These are phyloP conservation scores for Cyberlindnera nakhonratchasimensis DNA, from an alignment of 805 yeast species.

Conservation along the genomic window DNA sequence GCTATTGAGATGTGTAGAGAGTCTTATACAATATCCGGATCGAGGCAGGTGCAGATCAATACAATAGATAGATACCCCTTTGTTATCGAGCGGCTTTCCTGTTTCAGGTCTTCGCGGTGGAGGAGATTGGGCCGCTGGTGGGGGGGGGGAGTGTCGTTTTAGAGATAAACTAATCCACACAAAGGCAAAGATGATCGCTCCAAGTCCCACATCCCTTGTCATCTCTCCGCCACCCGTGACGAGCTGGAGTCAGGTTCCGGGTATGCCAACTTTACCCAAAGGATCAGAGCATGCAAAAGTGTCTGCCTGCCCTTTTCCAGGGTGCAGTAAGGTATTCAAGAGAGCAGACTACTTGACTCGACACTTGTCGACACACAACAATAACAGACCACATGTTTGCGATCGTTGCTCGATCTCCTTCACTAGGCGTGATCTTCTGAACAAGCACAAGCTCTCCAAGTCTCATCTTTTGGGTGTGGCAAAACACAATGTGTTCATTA, in stretches of 20 bases:
- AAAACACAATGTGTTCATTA: slow-evolving; percentile 7
- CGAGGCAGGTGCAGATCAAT: no score
- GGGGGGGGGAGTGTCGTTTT: no score
- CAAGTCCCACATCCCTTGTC: neutral
- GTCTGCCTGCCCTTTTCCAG: slow-evolving; percentile 10
- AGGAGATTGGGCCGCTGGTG: no score
- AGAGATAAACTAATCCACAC: no score
- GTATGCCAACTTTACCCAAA: neutral
- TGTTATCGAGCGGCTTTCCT: neutral
- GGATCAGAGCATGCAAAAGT: neutral
- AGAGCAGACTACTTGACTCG: slow-evolving; percentile 34
- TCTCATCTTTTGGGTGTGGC: slow-evolving; percentile 12
- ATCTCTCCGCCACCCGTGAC: neutral
- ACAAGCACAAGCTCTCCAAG: slow-evolving; percentile 28
- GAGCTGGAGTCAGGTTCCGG: no score
- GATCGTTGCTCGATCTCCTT: slow-evolving; percentile 26
- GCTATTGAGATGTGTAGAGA: no score
- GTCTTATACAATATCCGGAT: no score
- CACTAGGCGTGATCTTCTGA: slow-evolving; percentile 31
- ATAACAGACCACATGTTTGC: slow-evolving; percentile 29
- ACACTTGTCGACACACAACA: slow-evolving; percentile 31
- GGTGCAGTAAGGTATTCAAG: slow-evolving; percentile 30
- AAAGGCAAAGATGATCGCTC: no score
- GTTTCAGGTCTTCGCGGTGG: neutral
- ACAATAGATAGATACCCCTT: no score